Base-by-base conservation (phyloP, 169 alveolate genomes). In the Plasmodium vinckei region DNA sequence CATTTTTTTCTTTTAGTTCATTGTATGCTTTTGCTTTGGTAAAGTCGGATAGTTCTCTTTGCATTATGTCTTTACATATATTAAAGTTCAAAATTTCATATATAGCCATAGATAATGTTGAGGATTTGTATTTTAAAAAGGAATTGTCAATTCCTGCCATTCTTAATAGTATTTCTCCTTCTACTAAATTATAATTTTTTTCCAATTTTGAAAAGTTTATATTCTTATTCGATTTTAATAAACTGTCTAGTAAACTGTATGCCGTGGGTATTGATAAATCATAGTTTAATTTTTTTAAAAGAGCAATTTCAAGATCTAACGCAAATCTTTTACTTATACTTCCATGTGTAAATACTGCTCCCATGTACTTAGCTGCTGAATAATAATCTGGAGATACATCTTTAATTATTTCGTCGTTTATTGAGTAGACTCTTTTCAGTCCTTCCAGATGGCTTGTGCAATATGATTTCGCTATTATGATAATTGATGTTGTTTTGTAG, bases 371-470 rank as follows among this genome's bases (percentile, higher is more conserved):
- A n/a, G 87, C 71, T 15, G 77, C 87, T 47, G 87, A 86, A 27
- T 86, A 86, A 33, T 69, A 68, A 47, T 86, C 91, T n/a, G 86
- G 87, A 19, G 91, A 69, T 0, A 73, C 73, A 49, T 86, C 87
- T 25, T 86, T 86, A 15, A 86, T 86, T 27, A 86, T 23, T 23
- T 57, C 87, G 49, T 86, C 69, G 61, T 86, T 71, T 21, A 27
- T 9, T n/a, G 86, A 53, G 47, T 86, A 86, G 3, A 86, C 87
- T 86, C 71, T 70, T 17, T 65, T 47, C 12, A 86, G 65, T 25
- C 91, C 91, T 70, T 86, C 87, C 33, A 86, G 33, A 23, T 86
- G 91, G 21, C 91, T 70, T 54, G 19, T 69, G 59, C 91, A 86
- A 23, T 86, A 86, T 0, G 91, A 59, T 39, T 51, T 63, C 0